A percentile compares a stretch with the other conserved stretches of the same genome.
Evolutionary conservation across 352 stramenopile genomes (phyloP).

Genomic region (Globisporangium recalcitrans): DNA sequence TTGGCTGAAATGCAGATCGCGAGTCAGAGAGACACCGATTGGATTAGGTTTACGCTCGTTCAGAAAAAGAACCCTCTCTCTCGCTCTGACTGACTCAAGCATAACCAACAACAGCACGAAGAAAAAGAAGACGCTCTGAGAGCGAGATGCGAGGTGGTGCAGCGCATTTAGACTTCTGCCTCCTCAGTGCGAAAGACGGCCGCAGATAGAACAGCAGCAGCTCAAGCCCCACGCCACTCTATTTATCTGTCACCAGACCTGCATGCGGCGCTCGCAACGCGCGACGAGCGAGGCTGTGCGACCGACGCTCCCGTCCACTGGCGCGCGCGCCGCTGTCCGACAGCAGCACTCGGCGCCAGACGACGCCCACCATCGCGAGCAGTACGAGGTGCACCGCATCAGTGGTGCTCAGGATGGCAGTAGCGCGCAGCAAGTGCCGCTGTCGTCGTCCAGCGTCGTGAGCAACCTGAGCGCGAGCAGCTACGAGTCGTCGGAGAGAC

Average conservation of each 20-base stretch:
- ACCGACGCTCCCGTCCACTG: background rate
- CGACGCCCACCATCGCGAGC: background rate
- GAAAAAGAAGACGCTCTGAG: background rate
- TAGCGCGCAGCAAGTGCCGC: background rate
- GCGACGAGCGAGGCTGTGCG: constrained; percentile 5
- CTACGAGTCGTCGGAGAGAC: constrained; percentile 42
- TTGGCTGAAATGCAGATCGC: background rate
- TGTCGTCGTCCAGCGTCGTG: constrained; percentile 23
- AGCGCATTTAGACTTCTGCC: background rate
- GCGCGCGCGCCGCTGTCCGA: background rate
- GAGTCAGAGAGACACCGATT: background rate
- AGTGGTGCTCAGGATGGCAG: background rate
- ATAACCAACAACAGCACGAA: constrained; percentile 1
- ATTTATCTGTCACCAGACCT: background rate
- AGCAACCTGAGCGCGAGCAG: constrained; percentile 52
- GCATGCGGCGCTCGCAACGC: constrained; percentile 11
- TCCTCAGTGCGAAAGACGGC: background rate
- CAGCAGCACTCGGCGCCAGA: constrained; percentile 7
- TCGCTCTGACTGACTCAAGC: background rate
- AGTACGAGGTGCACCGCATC: constrained; percentile 9
- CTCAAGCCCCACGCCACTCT: background rate
- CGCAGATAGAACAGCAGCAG: background rate
- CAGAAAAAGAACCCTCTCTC: background rate
- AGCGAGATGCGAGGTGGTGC: background rate
- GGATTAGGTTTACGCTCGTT: background rate